Base-by-base conservation (phyloP, 257 asterid genomes). In the Nicotiana paniculata region DNA sequence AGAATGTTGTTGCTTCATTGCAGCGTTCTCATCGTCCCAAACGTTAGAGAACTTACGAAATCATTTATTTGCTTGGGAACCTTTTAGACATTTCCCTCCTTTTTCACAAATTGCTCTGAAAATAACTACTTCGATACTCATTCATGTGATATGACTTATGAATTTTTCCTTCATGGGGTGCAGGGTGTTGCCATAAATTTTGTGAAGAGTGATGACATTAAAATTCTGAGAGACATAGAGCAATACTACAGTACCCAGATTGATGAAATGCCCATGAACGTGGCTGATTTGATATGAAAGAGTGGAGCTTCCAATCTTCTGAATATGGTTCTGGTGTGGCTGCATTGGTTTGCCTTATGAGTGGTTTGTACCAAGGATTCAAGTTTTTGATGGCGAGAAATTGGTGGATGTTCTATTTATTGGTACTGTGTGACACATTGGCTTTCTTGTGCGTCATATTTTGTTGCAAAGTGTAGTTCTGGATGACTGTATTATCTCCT, bases 171-270 rank as follows among this genome's bases (percentile, higher is more conserved):
- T 80, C 13, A 7, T 62, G 63, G 32, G 39, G 51, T 90, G 85
- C 97, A 96, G 98, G 99, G 99, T 90, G 98, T 94, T 82, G 98
- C 99, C 16, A 96, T 96, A 85, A 96, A 96, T 83, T 96, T 96
- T 75, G 99, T 94, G 30, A 96, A 94, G 85, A 94, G 92, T 83
- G 98, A 93, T 32, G 98, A 96, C 86, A 96, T 93, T 90, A 96
- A 96, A 83, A 96, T 96, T 81, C 86, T 94, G 64, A 89, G 99
- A 86, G 99, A 93, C 75, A 94, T 96, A 64, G 98, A 96, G 89
- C 98, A 94, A 81, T 94, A 96, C 86, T 96, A 93, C 88, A 96
- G 97, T 83, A 96, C 99, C 9, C 99, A 96, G 85, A 96, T 93
- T 0, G 99, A 96, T 83, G 98, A 96, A 90, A 96, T 93, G 98